Evolutionary conservation across 2,329 filamentous ascomycete species (phyloP).

Genomic region (Penicillium sp.): DNA sequence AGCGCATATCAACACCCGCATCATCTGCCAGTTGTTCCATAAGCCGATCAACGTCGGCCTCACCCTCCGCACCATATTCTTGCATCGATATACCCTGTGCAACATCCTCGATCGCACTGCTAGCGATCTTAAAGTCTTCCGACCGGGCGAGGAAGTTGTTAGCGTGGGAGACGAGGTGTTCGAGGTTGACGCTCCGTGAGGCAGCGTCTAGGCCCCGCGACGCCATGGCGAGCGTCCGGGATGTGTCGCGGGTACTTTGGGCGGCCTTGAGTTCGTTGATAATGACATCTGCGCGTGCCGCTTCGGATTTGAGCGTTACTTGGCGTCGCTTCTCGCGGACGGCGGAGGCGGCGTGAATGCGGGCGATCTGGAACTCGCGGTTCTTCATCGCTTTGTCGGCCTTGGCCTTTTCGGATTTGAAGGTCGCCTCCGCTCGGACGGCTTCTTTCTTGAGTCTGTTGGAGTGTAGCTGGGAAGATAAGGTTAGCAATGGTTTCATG

Average conservation of each 20-base stretch:
- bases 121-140: conserved; percentile 48
- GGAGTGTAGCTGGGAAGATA: conserved; percentile 42
- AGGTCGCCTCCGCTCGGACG: conserved; percentile 47
- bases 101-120: conserved; percentile 44
- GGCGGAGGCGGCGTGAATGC: conserved; percentile 49
- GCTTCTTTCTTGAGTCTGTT: conserved; percentile 52
- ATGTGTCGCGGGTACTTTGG: conserved; percentile 49
- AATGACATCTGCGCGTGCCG: conserved; percentile 51
- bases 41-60: conserved; percentile 43
- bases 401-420: conserved; percentile 50
- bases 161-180: conserved; percentile 44
- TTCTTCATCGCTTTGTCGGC: conserved; percentile 51
- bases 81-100: conserved; percentile 44
- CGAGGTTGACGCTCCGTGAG: conserved; percentile 48
- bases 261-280: conserved; percentile 51
- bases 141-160: conserved; percentile 45
- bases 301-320: conserved; percentile 47
- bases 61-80: conserved; percentile 47
- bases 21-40: conserved; percentile 48
- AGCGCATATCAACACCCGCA: conserved; percentile 45
- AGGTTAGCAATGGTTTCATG: not conserved
- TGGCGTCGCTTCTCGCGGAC: conserved; percentile 50
- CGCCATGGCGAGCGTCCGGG: conserved; percentile 46
- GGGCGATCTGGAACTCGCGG: conserved; percentile 51
- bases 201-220: conserved; percentile 48